A percentile compares a stretch with the other conserved stretches of the same genome.
phyloP scores from a whole-genome alignment of 371 early-diverging fungal species.

The Rhizopus sp. region DNA sequence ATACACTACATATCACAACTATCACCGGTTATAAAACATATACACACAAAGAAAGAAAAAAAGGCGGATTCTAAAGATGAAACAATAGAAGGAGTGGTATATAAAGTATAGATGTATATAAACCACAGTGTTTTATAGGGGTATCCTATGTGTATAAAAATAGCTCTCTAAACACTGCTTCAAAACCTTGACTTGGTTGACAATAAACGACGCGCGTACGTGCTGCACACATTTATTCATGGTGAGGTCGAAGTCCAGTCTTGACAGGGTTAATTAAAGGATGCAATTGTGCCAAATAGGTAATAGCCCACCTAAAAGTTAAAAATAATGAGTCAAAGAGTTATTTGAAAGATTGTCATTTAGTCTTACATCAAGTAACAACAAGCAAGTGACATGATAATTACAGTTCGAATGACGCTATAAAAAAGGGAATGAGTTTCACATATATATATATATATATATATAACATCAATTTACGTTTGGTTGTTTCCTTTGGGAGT shows the following conservation, averaged over 20 bases:
- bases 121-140: no score
- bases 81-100: no score
- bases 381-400: slow-evolving; percentile 69
- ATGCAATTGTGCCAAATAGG: slow-evolving; percentile 75
- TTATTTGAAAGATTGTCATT: background rate
- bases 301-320: slow-evolving; percentile 70
- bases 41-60: no score
- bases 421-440: background rate
- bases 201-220: no score
- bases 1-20: no score
- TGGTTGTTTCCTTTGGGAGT: slow-evolving; percentile 63
- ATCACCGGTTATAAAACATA: no score
- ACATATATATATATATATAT: slow-evolving; percentile 1
- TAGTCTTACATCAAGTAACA: slow-evolving; percentile 62
- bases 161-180: no score
- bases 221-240: slow-evolving; percentile 12
- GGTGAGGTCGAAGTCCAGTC: slow-evolving; percentile 58
- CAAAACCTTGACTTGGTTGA: no score
- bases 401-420: slow-evolving; percentile 67
- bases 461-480: slow-evolving; percentile 42
- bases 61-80: no score
- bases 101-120: no score
- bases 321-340: background rate
- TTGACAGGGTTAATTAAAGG: slow-evolving; percentile 70
- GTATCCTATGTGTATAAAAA: no score